phyloP scores from a whole-genome alignment of 306 rosid species.

The Quercus rubra region DNA sequence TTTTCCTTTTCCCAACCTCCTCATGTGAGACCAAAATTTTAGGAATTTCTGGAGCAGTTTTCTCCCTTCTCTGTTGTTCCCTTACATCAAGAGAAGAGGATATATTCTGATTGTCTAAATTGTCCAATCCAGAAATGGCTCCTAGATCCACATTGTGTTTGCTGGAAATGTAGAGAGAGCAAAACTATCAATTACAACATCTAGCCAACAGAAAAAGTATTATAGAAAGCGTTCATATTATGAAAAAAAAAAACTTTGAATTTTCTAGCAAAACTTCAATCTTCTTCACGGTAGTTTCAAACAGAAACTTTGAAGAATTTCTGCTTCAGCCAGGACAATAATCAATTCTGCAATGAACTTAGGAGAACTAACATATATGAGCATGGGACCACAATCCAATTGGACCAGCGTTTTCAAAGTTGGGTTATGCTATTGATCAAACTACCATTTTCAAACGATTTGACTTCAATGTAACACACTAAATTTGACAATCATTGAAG shows the following conservation, averaged over 20 bases:
- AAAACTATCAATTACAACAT: slow-evolving; percentile 13
- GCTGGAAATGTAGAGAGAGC: slow-evolving; percentile 29
- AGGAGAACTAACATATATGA: background rate
- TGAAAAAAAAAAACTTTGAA: background rate
- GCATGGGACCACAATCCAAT: background rate
- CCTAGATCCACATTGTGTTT: slow-evolving; percentile 35
- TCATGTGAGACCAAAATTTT: slow-evolving; percentile 26
- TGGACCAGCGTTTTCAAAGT: background rate
- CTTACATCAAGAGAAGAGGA: slow-evolving; percentile 23
- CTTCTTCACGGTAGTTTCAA: background rate
- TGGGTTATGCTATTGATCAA: background rate
- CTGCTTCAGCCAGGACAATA: background rate
- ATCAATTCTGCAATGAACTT: background rate
- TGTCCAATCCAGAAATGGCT: slow-evolving; percentile 15
- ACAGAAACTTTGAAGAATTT: background rate
- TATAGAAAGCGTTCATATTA: background rate
- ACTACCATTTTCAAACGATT: background rate
- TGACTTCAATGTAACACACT: background rate
- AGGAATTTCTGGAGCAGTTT: slow-evolving; percentile 27
- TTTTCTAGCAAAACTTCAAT: background rate
- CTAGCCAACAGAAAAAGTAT: background rate
- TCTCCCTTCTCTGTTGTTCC: slow-evolving; percentile 27
- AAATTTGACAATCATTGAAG: too few species aligned
- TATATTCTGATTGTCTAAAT: slow-evolving; percentile 17
- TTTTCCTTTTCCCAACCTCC: slow-evolving; percentile 48